Conservation (phyloP, 257 asterid genomes). For the Gentiana dahurica region DNA sequence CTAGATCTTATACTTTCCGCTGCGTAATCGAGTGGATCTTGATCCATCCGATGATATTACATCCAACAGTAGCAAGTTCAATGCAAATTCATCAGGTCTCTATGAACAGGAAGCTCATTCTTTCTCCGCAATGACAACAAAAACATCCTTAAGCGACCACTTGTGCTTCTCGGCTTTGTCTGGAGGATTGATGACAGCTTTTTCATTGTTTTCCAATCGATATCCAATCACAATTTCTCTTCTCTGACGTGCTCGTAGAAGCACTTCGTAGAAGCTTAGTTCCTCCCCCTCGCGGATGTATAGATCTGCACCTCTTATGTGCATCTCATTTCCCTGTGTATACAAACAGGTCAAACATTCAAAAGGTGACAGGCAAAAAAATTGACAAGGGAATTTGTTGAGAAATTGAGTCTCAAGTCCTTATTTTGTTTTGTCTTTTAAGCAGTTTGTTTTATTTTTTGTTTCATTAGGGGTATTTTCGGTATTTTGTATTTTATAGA, state of each 20-base stretch:
- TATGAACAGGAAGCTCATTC: constrained; percentile 16
- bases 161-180: constrained; percentile 40
- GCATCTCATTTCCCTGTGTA: constrained; percentile 80
- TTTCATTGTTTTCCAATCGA: constrained; percentile 53
- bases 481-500: no score
- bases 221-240: constrained; percentile 75
- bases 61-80: no score
- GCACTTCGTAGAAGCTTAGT: constrained; percentile 69
- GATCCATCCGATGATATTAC: no score
- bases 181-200: constrained; percentile 64
- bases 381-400: no score
- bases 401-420: no score
- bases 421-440: no score
- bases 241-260: constrained; percentile 76
- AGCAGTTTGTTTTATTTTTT: no score
- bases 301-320: constrained; percentile 65
- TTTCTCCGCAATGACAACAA: constrained; percentile 77
- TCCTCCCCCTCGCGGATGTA: constrained; percentile 60
- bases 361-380: no score
- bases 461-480: no score
- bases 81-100: no score
- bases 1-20: no score
- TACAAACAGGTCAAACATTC: not conserved
- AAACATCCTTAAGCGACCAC: constrained; percentile 68
- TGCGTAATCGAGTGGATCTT: no score